Evolutionary conservation across 2,329 filamentous ascomycete genomes (phyloP), one percentile per base, ranked within the genome.

Genomic region (Penicillium sp.): DNA sequence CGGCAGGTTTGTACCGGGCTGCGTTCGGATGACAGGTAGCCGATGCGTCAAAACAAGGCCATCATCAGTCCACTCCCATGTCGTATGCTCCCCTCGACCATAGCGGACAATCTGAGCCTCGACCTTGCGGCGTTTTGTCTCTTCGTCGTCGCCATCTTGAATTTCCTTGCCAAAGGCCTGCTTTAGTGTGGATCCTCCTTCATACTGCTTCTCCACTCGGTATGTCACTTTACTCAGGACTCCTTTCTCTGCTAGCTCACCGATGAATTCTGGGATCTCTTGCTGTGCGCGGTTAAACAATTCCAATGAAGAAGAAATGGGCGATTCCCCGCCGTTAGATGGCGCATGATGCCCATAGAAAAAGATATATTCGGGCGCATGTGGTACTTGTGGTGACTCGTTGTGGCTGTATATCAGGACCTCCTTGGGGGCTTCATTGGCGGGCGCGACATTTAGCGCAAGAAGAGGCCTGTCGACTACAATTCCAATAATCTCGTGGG

Each of bases 401-500:
- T 81, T 82, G 65, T 81, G 79, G 59, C 73, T 80, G 62, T 80
- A 80, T 38, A 81, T 80, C 8, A 75, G 67, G 1, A 79, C 75
- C 46, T 78, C 73, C 58, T 78, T 78, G 1, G 78, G 77, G 2
- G 77, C 72, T 62, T 80, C 77, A 53, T 80, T 82, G 4, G 79
- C 79, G 0, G 78, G 78, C 2, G 75, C 75, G 1, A 78, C 75
- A 53, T 78, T 78, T 5, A 73, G 73, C 3, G 77, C 76, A 4
- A 78, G 69, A 3, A 74, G 38, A 0, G 78, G 78, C 40, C 79
- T 65, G 44, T 79, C 68, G 6, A 81, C 77, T 0, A 80, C 77
- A 42, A 80, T 80, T 0, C 79, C 79, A 46, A 82, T 81, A 53
- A 80, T 80, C 58, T 81, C 79, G 50, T 81, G 79, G 1, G 78